A percentile compares a stretch with the other conserved stretches of the same genome.
phyloP scores from a whole-genome alignment of 306 rosid genomes.

The Morella rubra region DNA sequence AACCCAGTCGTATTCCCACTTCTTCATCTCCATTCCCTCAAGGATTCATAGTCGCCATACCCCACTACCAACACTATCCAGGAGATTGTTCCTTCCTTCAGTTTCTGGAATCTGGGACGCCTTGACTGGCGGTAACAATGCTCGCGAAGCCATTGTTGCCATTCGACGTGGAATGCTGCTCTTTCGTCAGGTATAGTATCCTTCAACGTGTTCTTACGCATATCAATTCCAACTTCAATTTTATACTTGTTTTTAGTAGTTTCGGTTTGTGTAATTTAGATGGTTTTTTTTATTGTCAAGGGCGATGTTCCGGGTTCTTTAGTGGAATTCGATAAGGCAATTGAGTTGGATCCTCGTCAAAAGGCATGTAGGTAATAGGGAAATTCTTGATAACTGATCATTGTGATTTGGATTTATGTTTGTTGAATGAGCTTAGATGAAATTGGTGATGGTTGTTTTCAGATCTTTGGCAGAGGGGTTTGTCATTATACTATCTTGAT shows the following conservation, averaged over 20 bases:
- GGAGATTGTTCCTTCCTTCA: constrained; percentile 66
- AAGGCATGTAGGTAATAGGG: constrained; percentile 70
- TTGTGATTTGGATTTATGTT: constrained; percentile 26
- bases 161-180: constrained; percentile 84
- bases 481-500: constrained; percentile 78
- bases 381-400: background rate
- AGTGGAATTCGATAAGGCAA: constrained; percentile 80
- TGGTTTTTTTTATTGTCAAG: constrained; percentile 37
- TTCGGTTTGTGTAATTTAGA: constrained; percentile 2
- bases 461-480: constrained; percentile 99
- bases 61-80: constrained; percentile 35
- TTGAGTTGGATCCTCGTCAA: constrained; percentile 84
- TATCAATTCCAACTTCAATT: background rate
- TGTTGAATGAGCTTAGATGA: constrained; percentile 21
- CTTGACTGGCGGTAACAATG: constrained; percentile 62
- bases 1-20: constrained; percentile 18
- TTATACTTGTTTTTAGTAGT: background rate
- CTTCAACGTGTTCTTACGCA: background rate
- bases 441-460: constrained; percentile 36
- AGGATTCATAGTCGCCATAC: constrained; percentile 15
- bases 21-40: constrained; percentile 29
- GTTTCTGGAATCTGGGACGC: constrained; percentile 90
- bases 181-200: constrained; percentile 55
- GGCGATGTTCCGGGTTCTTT: constrained; percentile 78
- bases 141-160: constrained; percentile 61